Conservation (phyloP, 2,329 filamentous ascomycete species). For the Alternaria viburni region DNA sequence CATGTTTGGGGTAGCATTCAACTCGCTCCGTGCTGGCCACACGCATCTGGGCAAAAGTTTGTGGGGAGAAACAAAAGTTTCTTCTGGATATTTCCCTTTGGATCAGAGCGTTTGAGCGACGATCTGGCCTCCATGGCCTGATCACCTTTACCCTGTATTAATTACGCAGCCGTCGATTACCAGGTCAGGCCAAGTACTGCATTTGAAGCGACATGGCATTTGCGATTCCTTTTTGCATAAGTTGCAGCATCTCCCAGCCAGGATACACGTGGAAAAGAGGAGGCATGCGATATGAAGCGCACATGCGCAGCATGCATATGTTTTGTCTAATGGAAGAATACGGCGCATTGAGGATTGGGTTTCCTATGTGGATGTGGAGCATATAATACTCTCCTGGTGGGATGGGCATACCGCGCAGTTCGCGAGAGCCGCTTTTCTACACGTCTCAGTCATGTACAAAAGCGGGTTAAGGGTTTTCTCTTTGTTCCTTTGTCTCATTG, state of each 20-base stretch:
- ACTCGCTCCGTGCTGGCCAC: conserved; percentile 19
- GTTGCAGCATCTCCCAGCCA: conserved; percentile 24
- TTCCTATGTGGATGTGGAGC: conserved; percentile 17
- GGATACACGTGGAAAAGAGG: conserved; percentile 26
- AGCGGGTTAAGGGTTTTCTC: conserved; percentile 28
- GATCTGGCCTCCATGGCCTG: conserved; percentile 20
- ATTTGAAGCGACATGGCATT: conserved; percentile 45
- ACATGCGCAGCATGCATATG: conserved; percentile 8
- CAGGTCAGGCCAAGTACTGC: conserved; percentile 31
- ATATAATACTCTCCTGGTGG: conserved; percentile 26
- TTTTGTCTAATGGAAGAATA: conserved; percentile 22
- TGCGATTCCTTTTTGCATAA: conserved; percentile 34
- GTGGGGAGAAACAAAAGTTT: conserved; percentile 30
- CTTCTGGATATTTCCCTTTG: conserved; percentile 39
- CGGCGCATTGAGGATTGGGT: conserved; percentile 14
- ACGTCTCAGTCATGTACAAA: conserved; percentile 38
- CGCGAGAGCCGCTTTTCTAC: conserved; percentile 20
- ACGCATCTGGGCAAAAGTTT: conserved; percentile 27
- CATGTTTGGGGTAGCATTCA: conserved; percentile 1
- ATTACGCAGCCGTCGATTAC: conserved; percentile 34
- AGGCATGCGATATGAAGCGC: conserved; percentile 15
- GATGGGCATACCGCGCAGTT: conserved; percentile 21
- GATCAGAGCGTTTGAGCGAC: conserved; percentile 42
- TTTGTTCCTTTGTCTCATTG: conserved; percentile 9
- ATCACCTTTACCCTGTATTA: conserved; percentile 38